A percentile compares a stretch with the other conserved stretches of the same genome.
These are phyloP conservation scores for Jatropha curcas DNA, from an alignment of 345 rosid genomes.

Conservation along the genomic window DNA sequence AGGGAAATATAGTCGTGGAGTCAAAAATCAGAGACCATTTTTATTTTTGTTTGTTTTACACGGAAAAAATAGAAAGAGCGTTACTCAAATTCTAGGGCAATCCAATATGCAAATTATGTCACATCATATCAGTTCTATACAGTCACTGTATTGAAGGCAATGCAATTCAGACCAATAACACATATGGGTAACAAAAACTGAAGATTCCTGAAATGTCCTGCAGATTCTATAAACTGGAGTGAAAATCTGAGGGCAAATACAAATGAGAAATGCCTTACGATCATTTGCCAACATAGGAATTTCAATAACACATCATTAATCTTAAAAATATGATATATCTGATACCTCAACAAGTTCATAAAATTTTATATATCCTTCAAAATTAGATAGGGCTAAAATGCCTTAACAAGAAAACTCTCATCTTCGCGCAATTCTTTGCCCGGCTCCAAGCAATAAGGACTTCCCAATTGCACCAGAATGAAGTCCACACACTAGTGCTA, in stretches of 20 bases:
- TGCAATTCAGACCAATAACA: too few species aligned
- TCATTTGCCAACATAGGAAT: neutral
- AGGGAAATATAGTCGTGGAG: too few species aligned
- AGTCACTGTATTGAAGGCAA: too few species aligned
- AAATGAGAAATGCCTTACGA: neutral
- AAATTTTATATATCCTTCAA: neutral
- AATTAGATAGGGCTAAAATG: neutral
- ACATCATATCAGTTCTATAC: too few species aligned
- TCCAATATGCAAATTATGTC: too few species aligned
- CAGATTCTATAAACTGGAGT: too few species aligned
- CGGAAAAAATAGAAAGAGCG: too few species aligned
- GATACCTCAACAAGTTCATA: slow-evolving; percentile 1
- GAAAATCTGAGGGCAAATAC: neutral
- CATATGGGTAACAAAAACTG: too few species aligned
- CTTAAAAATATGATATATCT: neutral
- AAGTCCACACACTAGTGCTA: slow-evolving; percentile 77
- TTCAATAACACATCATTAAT: neutral
- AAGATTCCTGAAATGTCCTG: too few species aligned
- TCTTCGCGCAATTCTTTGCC: slow-evolving; percentile 72
- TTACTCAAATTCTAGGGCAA: too few species aligned
- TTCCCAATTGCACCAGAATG: slow-evolving; percentile 70
- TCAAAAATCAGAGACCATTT: too few species aligned
- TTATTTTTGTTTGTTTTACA: too few species aligned
- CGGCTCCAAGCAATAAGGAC: slow-evolving; percentile 77
- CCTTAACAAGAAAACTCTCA: slow-evolving; percentile 36